Evolutionary conservation across 2,329 filamentous ascomycete species (phyloP).

Genomic region (Teratosphaeria gauchensis): DNA sequence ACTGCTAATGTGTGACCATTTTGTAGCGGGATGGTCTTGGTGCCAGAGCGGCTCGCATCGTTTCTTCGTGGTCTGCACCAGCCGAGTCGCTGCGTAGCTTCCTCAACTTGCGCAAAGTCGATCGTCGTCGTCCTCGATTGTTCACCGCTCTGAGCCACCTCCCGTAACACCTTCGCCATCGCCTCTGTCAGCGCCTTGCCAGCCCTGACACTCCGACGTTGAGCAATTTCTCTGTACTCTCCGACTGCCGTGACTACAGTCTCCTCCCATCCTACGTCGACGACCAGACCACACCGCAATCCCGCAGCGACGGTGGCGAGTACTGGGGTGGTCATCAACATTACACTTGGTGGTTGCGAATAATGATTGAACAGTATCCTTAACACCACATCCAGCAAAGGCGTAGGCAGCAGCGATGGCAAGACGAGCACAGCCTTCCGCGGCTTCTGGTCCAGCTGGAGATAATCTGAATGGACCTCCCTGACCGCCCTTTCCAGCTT

Average conservation of each 20-base stretch:
- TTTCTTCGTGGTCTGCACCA: conserved; percentile 51
- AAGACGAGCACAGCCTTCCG: conserved; percentile 64
- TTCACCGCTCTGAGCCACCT: conserved; percentile 24
- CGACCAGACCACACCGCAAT: conserved; percentile 70
- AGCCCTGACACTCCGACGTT: conserved; percentile 61
- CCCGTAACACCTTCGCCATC: conserved; percentile 54
- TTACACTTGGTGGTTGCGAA: conserved; percentile 70
- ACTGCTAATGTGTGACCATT: conserved; percentile 30
- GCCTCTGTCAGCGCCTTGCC: conserved; percentile 62
- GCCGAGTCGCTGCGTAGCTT: conserved; percentile 61
- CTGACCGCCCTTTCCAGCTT: conserved; percentile 75
- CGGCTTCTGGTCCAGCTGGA: conserved; percentile 59
- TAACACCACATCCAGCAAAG: conserved; percentile 64
- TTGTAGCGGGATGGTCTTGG: conserved; percentile 27
- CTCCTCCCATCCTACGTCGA: conserved; percentile 90
- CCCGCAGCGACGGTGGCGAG: conserved; percentile 71
- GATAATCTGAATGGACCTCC: conserved; percentile 71
- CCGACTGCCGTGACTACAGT: conserved; percentile 78
- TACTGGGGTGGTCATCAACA: conserved; percentile 67
- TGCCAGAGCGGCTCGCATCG: conserved; percentile 15
- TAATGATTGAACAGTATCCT: conserved; percentile 73
- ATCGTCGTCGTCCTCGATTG: conserved; percentile 35
- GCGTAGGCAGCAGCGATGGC: conserved; percentile 67
- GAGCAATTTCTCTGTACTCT: conserved; percentile 75
- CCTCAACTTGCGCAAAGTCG: conserved; percentile 69